Evolutionary conservation across 2,329 filamentous ascomycete species (phyloP).

Genomic region (Basipetospora chlamydospora): DNA sequence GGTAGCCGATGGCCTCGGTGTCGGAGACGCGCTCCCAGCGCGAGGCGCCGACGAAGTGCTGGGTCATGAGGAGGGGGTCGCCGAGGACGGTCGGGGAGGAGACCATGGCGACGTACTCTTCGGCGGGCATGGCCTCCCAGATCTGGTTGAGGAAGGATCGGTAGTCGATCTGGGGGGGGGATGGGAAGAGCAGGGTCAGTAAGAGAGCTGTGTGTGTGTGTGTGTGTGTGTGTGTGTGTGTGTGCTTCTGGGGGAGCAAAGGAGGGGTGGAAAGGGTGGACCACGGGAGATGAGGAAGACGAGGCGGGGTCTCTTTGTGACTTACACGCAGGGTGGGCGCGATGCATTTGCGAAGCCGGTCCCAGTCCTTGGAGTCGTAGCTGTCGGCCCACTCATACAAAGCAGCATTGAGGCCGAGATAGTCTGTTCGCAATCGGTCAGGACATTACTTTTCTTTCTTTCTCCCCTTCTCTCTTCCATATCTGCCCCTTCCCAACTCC

Average conservation of each 20-base stretch:
- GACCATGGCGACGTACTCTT: slow-evolving; percentile 47
- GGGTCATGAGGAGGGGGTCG: slow-evolving; percentile 46
- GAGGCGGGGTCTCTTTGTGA: too few species aligned
- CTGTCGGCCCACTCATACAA: slow-evolving; percentile 45
- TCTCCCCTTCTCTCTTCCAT: too few species aligned
- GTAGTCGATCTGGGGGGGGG: slow-evolving; percentile 50
- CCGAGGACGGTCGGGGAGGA: slow-evolving; percentile 42
- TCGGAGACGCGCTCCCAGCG: slow-evolving; percentile 44
- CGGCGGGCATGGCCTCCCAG: slow-evolving; percentile 46
- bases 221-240: slow-evolving; percentile 37
- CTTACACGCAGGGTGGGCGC: slow-evolving; percentile 28
- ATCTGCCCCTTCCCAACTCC: too few species aligned
- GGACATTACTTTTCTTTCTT: too few species aligned
- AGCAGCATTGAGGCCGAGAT: slow-evolving; percentile 13
- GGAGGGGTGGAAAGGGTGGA: slow-evolving; percentile 29
- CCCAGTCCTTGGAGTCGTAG: slow-evolving; percentile 55
- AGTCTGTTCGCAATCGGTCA: too few species aligned
- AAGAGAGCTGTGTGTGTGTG: too few species aligned
- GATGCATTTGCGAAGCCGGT: slow-evolving; percentile 43
- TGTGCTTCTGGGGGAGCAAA: slow-evolving; percentile 53
- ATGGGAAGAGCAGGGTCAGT: slow-evolving; percentile 11
- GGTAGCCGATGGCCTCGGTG: slow-evolving; percentile 43
- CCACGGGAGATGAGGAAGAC: not conserved
- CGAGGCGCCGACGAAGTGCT: slow-evolving; percentile 47
- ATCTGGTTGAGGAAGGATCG: slow-evolving; percentile 44